Conservation (phyloP, 2,329 filamentous ascomycete genomes). For the Phialophora tarda region DNA sequence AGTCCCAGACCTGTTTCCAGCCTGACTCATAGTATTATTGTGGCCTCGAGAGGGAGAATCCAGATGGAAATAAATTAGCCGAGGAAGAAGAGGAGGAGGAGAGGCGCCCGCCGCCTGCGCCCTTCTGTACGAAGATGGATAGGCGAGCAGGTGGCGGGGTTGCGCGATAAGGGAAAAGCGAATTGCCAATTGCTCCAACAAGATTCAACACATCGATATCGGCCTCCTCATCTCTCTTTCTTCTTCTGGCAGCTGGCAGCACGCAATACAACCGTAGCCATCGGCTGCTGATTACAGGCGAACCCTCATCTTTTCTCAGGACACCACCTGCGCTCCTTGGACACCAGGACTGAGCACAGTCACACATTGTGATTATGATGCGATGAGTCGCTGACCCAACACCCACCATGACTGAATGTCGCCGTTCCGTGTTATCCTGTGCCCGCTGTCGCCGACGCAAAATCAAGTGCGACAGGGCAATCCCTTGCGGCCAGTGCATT, state of each 20-base stretch:
- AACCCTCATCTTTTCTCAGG: background rate
- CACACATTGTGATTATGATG: background rate
- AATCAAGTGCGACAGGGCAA: slow-evolving; percentile 42
- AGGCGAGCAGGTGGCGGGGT: slow-evolving; percentile 5
- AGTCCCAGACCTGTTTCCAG: background rate
- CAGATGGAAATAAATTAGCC: slow-evolving; percentile 13
- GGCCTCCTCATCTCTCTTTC: slow-evolving; percentile 10
- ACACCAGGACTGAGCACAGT: background rate
- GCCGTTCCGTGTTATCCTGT: slow-evolving; percentile 41
- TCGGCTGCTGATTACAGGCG: background rate
- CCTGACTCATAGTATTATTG: slow-evolving; percentile 9
- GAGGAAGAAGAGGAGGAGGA: slow-evolving; percentile 8
- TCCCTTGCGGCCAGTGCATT: slow-evolving; percentile 44
- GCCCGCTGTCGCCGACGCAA: slow-evolving; percentile 41
- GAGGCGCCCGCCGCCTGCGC: slow-evolving; percentile 5
- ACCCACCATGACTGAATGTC: slow-evolving; percentile 39
- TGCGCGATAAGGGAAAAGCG: slow-evolving; percentile 13
- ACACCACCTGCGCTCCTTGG: too few species aligned
- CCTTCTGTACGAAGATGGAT: slow-evolving; percentile 6
- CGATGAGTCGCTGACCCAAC: background rate
- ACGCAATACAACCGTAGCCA: background rate
- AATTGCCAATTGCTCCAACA: background rate
- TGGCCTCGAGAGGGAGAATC: slow-evolving; percentile 1
- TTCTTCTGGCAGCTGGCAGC: background rate
- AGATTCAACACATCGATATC: background rate